Evolutionary conservation across 306 rosid species (phyloP).

Genomic region (Malus fusca): DNA sequence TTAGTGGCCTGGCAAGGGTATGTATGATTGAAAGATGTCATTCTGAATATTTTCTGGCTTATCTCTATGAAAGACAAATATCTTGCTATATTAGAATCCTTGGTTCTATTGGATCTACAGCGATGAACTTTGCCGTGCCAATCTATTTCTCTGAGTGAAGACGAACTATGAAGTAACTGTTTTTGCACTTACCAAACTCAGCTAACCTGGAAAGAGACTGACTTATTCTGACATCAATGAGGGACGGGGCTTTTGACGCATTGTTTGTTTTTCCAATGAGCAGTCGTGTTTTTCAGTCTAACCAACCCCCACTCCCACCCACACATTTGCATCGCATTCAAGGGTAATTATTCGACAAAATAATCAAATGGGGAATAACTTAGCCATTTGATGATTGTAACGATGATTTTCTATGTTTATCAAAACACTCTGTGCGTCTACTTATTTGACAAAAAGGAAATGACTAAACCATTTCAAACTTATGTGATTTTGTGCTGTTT

Average conservation of each 20-base stretch:
- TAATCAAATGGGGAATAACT: background rate
- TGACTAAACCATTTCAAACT: background rate
- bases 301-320: background rate
- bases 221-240: background rate
- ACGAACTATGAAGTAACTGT: background rate
- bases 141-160: background rate
- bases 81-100: background rate
- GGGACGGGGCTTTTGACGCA: background rate
- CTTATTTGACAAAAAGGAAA: background rate
- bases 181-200: background rate
- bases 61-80: background rate
- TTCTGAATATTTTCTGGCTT: background rate
- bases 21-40: background rate
- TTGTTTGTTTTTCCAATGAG: background rate
- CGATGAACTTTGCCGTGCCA: background rate
- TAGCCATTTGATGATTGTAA: background rate
- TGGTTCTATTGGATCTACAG: background rate
- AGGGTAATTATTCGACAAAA: background rate
- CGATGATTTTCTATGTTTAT: background rate
- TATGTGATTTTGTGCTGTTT: background rate
- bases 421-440: background rate
- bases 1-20: constrained; percentile 77
- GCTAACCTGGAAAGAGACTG: background rate
- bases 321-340: background rate
- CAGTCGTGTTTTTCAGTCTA: background rate